A percentile compares a stretch with the other conserved stretches of the same genome.
Conservation (phyloP, 179 eudicot genomes). For the Beta macrorhiza region DNA sequence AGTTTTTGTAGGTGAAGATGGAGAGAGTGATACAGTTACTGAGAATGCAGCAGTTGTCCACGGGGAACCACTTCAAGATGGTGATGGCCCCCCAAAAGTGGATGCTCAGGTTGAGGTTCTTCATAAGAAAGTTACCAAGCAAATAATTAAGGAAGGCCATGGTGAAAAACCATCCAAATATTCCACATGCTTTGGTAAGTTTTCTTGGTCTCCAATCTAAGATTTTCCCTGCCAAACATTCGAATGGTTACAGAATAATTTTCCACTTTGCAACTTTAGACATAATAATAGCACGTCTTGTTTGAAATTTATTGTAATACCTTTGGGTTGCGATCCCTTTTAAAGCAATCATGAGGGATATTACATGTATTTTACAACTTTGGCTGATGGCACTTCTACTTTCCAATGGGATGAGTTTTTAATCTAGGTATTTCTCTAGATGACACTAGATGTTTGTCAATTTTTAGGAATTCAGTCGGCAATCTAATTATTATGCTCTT, state of each 20-base stretch:
- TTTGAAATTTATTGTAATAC: too few relatives aligned
- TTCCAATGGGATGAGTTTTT: background rate
- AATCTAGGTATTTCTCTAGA: background rate
- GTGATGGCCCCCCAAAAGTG: slow-evolving; percentile 65
- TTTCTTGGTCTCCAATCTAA: background rate
- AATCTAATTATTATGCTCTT: background rate
- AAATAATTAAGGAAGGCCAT: slow-evolving; percentile 87
- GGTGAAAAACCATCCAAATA: slow-evolving; percentile 94
- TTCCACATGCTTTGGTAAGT: slow-evolving; percentile 90
- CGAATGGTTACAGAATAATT: background rate
- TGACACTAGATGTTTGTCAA: background rate
- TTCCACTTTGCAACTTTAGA: background rate
- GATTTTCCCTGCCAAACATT: background rate
- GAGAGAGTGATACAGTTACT: slow-evolving; percentile 52
- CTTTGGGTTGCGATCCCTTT: too few relatives aligned
- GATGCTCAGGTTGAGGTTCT: slow-evolving; percentile 74
- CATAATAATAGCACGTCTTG: too few relatives aligned
- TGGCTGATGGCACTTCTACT: background rate
- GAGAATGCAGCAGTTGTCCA: slow-evolving; percentile 66
- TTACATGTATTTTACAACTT: background rate
- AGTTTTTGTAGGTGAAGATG: slow-evolving; percentile 47
- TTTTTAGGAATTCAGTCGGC: background rate
- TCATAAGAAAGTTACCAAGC: slow-evolving; percentile 88
- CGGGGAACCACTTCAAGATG: slow-evolving; percentile 65
- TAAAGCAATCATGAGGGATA: too few relatives aligned